Percentiles rank a stretch among this genome's conserved stretches.
Evolutionary conservation across 2,329 filamentous ascomycete genomes (phyloP).

Genomic region (Botrytis squamosa): DNA sequence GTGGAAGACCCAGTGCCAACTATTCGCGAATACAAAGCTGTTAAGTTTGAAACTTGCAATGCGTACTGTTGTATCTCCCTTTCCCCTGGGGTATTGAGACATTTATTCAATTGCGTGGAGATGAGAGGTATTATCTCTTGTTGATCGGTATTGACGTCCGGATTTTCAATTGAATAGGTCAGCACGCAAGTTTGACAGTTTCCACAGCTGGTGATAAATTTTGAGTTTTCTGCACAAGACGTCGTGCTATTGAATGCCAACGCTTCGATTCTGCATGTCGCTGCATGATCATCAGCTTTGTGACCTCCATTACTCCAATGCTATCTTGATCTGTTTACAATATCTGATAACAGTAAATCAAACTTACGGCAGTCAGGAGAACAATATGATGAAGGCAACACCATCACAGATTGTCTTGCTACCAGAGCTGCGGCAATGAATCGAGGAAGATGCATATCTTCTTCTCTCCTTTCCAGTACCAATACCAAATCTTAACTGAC

Average conservation of each 20-base stretch:
- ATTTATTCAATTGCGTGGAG: slow-evolving; percentile 26
- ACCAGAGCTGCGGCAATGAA: slow-evolving; percentile 27
- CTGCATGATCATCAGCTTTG: slow-evolving; percentile 20
- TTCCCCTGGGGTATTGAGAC: slow-evolving; percentile 24
- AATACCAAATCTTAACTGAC: too few species aligned
- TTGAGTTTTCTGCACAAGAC: slow-evolving; percentile 30
- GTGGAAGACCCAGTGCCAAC: background rate
- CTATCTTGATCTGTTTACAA: background rate
- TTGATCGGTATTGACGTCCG: slow-evolving; percentile 16
- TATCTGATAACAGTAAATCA: background rate
- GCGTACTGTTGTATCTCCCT: slow-evolving; percentile 25
- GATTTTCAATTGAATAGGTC: slow-evolving; percentile 28
- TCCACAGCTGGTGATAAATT: slow-evolving; percentile 32
- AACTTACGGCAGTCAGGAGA: slow-evolving; percentile 34
- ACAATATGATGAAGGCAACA: slow-evolving; percentile 31
- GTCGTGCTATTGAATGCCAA: slow-evolving; percentile 24
- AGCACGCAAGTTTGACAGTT: slow-evolving; percentile 32
- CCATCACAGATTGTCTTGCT: slow-evolving; percentile 23
- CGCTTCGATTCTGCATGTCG: slow-evolving; percentile 30
- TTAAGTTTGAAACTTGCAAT: slow-evolving; percentile 30
- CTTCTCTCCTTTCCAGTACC: background rate
- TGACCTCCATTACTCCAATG: background rate
- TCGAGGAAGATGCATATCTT: slow-evolving; percentile 30
- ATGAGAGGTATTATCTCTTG: slow-evolving; percentile 15
- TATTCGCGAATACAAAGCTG: slow-evolving; percentile 16